Conservation (phyloP, 1,284 basidiomycete genomes). For the Leccinum variabile region DNA sequence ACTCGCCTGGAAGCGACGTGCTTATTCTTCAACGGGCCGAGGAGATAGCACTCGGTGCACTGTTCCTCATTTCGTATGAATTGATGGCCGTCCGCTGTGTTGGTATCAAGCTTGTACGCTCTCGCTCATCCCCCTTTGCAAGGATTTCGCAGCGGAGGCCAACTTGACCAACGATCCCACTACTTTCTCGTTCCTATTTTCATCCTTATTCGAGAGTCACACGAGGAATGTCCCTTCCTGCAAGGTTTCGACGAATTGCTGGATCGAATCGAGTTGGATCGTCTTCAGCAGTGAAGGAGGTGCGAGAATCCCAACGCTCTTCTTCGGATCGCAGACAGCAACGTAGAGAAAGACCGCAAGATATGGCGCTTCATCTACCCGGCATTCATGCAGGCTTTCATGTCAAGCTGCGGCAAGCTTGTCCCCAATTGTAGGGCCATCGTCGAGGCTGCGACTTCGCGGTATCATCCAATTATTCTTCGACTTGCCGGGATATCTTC, state of each 20-base stretch:
- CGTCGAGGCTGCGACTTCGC: conserved; percentile 61
- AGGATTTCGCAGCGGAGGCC: conserved; percentile 42
- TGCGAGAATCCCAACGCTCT: conserved; percentile 52
- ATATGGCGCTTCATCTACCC: conserved; percentile 76
- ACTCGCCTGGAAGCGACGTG: conserved; percentile 41
- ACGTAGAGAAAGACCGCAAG: conserved; percentile 58
- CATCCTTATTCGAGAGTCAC: conserved; percentile 40
- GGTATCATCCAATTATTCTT: conserved; percentile 56
- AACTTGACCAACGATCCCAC: conserved; percentile 27
- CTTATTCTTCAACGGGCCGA: conserved; percentile 43
- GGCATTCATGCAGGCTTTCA: conserved; percentile 54
- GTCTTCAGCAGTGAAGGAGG: conserved; percentile 64
- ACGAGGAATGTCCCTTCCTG: conserved; percentile 44
- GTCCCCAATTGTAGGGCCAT: conserved; percentile 58
- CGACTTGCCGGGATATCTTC: conserved; percentile 66
- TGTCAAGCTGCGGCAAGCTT: conserved; percentile 47
- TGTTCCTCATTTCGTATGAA: conserved; percentile 80
- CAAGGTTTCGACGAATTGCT: conserved; percentile 67
- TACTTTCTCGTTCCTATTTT: conserved; percentile 40
- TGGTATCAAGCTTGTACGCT: conserved; percentile 62
- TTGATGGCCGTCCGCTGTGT: conserved; percentile 47
- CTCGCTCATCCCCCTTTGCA: conserved; percentile 46
- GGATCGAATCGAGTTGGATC: conserved; percentile 54
- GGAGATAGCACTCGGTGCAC: conserved; percentile 70
- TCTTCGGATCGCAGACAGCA: conserved; percentile 67